A percentile compares a stretch with the other conserved stretches of the same genome.
Evolutionary conservation across 495 filamentous ascomycete species (phyloP).

Genomic region (Annulohypoxylon moriforme): DNA sequence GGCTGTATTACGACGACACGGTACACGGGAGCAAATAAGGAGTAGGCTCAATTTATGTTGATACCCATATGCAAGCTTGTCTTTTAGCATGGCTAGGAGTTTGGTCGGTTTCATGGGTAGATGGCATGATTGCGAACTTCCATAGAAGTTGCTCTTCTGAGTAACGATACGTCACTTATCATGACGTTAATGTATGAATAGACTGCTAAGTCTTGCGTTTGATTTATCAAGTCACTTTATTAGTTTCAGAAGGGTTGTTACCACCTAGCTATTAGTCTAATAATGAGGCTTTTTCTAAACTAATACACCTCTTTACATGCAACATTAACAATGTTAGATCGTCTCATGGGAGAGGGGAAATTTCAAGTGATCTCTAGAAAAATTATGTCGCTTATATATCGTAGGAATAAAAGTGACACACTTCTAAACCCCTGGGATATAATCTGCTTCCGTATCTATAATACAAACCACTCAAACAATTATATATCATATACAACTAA

Average conservation of each 20-base stretch:
- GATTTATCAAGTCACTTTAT: background rate
- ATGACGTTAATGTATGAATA: background rate
- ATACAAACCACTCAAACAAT: too few relatives aligned
- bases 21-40: background rate
- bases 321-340: too few relatives aligned
- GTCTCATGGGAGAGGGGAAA: too few relatives aligned
- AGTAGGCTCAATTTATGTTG: conserved; percentile 2
- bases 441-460: too few relatives aligned
- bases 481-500: too few relatives aligned
- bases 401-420: too few relatives aligned
- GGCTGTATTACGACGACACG: background rate
- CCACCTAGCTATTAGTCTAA: background rate
- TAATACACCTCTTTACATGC: background rate
- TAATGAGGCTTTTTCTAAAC: background rate
- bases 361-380: too few relatives aligned
- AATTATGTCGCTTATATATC: too few relatives aligned
- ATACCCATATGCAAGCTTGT: conserved; percentile 22
- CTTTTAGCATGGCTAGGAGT: conserved; percentile 31
- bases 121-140: background rate
- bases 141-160: background rate
- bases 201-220: background rate
- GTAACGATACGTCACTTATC: background rate
- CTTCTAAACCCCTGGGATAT: too few relatives aligned
- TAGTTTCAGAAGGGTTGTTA: background rate
- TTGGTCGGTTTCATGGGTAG: background rate